Conservation (phyloP, 2,329 filamentous ascomycete species). For the Phialophora verrucosa region DNA sequence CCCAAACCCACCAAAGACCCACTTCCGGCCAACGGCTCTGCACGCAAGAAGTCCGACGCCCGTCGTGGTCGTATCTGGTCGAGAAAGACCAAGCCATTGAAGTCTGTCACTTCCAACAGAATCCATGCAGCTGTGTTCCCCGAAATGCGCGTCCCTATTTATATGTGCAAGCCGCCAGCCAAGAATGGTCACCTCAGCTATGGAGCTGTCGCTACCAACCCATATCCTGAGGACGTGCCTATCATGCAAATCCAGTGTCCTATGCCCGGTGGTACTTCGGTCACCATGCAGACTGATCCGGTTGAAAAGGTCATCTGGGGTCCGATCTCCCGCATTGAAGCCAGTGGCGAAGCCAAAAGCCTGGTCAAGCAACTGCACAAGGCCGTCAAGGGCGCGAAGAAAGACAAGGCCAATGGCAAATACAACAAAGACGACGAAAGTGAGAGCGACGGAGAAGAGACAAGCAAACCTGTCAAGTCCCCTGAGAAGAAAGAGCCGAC, state of each 20-base stretch:
- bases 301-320: constrained; percentile 29
- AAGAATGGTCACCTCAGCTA: constrained; percentile 1
- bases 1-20: not conserved
- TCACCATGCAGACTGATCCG: constrained; percentile 20
- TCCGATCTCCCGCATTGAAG: constrained; percentile 21
- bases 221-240: not conserved
- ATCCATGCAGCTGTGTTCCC: constrained; percentile 25
- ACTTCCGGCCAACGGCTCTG: not conserved
- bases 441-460: constrained; percentile 6
- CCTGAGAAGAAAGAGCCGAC: not conserved
- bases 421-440: not conserved
- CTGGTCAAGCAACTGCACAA: constrained; percentile 21
- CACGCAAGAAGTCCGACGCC: not conserved
- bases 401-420: not conserved
- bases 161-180: constrained; percentile 4
- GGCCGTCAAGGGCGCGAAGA: constrained; percentile 5
- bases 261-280: constrained; percentile 21
- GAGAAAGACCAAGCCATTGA: not conserved
- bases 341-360: constrained; percentile 17
- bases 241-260: constrained; percentile 26
- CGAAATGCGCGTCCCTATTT: constrained; percentile 25
- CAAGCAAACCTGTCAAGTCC: not conserved
- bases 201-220: not conserved
- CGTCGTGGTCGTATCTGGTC: not conserved
- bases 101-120: constrained; percentile 10